These are phyloP conservation scores for Gynochthodes officinalis DNA, from an alignment of 257 asterid species.

Conservation along the genomic window DNA sequence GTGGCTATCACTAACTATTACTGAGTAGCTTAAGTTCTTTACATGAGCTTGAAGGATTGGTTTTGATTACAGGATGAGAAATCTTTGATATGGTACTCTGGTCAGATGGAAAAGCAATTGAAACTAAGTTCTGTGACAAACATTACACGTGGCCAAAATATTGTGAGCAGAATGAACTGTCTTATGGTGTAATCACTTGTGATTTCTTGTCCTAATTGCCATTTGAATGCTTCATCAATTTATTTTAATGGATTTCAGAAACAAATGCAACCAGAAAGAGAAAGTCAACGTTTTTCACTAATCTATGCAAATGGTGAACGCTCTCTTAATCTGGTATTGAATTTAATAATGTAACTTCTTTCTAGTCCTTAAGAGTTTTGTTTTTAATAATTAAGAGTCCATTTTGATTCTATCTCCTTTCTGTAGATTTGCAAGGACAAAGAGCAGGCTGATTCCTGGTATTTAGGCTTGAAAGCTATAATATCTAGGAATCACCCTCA, in stretches of 20 bases:
- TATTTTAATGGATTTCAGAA: slow-evolving; percentile 24
- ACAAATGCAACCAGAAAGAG: slow-evolving; percentile 43
- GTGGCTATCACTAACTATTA: neutral
- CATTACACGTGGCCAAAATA: slow-evolving; percentile 36
- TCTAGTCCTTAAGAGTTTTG: neutral
- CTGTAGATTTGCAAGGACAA: slow-evolving; percentile 46
- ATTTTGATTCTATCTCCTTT: neutral
- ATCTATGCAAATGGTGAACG: slow-evolving; percentile 40
- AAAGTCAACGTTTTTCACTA: slow-evolving; percentile 41
- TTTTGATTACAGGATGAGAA: slow-evolving; percentile 43
- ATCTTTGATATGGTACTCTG: slow-evolving; percentile 46
- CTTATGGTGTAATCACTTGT: neutral
- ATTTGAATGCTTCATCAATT: neutral
- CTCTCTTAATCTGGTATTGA: slow-evolving; percentile 42
- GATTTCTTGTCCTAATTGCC: neutral
- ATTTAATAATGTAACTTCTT: neutral
- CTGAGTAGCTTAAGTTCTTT: neutral
- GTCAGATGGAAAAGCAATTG: slow-evolving; percentile 46
- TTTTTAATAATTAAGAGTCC: neutral
- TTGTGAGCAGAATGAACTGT: slow-evolving; percentile 28
- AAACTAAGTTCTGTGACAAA: slow-evolving; percentile 35
- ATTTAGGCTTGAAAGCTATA: slow-evolving; percentile 33
- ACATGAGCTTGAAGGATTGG: slow-evolving; percentile 1
- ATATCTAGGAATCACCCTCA: slow-evolving; percentile 34
- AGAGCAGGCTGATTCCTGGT: slow-evolving; percentile 45